Base-by-base conservation (phyloP, 2,329 filamentous ascomycete genomes). In the Fusarium xylarioides region DNA sequence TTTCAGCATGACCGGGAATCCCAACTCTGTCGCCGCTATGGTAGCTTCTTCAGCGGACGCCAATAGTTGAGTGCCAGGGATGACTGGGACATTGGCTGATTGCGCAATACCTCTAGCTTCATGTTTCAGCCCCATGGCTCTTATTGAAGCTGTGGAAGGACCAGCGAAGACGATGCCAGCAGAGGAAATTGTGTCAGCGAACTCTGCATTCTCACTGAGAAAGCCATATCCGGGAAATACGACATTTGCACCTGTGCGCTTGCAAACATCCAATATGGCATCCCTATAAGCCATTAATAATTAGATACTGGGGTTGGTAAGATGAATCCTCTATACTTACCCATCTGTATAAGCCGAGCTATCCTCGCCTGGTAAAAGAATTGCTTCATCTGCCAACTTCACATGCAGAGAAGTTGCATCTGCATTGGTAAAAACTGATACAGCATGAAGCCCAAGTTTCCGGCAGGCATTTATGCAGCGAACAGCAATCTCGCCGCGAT, bases 161-260 rank as follows among this genome's bases (percentile, higher is more conserved):
- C 56, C 56, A 2, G 34, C 56, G 19, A 59, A 59, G 11, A n/a
- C 21, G 14, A 59, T 59, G 15, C 56, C 56, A 15, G 56, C 56
- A n/a, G 42, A 50, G 11, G 32, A 28, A 21, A 59, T 38, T 3
- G 26, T 50, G 16, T 52, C 43, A 5, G 56, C 32, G 12, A 59
- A 59, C 43, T 59, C 56, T 59, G 44, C 56, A 5, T 59, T 59
- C 2, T 59, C 56, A 16, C 56, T 59, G 19, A 59, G 23, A 19
- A 59, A 59, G 21, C 56, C 56, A 32, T 59, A 59, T 21, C 56
- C 56, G 28, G 56, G 56, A 23, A 59, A 59, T 4, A 59, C 56
- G 11, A 52, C 56, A 32, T 59, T 52, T n/a, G 26, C 34, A 7
- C 56, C 34, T 5, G 7, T 30, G 2, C 44, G 23, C 21, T 52